Percentiles rank a stretch among this genome's conserved stretches.
phyloP scores from a whole-genome alignment of 2,329 filamentous ascomycete species.

The Pseudocercospora pini-densiflorae region DNA sequence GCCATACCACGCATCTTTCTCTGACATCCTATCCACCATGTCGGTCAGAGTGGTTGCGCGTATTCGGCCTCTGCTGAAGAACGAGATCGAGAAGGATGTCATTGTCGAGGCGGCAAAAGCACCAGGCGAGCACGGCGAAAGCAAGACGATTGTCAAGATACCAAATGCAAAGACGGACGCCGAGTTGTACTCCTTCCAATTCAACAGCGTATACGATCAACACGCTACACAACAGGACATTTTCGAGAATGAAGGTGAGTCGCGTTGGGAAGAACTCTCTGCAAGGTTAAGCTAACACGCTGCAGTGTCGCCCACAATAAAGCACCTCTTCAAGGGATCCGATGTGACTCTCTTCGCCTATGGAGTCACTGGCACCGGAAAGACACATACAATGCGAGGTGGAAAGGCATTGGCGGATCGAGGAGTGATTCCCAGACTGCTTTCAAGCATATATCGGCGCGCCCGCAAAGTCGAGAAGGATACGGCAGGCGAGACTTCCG shows the following conservation, averaged over 20 bases:
- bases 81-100: slow-evolving; percentile 83
- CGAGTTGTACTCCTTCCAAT: slow-evolving; percentile 92
- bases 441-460: slow-evolving; percentile 76
- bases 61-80: slow-evolving; percentile 83
- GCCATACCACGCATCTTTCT: slow-evolving; percentile 15
- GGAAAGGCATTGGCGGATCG: slow-evolving; percentile 68
- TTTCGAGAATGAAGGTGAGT: slow-evolving; percentile 83
- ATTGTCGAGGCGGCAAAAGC: slow-evolving; percentile 74
- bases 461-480: slow-evolving; percentile 43
- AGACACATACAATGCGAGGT: slow-evolving; percentile 88
- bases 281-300: slow-evolving; percentile 16
- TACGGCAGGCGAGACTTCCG: slow-evolving; percentile 63
- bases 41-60: slow-evolving; percentile 87
- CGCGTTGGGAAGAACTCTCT: slow-evolving; percentile 8
- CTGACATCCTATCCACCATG: slow-evolving; percentile 28
- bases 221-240: slow-evolving; percentile 80
- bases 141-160: slow-evolving; percentile 73
- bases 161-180: slow-evolving; percentile 91
- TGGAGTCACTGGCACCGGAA: slow-evolving; percentile 95
- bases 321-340: slow-evolving; percentile 94
- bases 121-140: slow-evolving; percentile 47
- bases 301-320: slow-evolving; percentile 83
- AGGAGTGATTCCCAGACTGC: slow-evolving; percentile 61
- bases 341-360: slow-evolving; percentile 98
- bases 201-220: slow-evolving; percentile 89